A percentile compares a stretch with the other conserved stretches of the same genome.
Conservation (phyloP, 2,329 filamentous ascomycete genomes). For the Triangularia setosa region DNA sequence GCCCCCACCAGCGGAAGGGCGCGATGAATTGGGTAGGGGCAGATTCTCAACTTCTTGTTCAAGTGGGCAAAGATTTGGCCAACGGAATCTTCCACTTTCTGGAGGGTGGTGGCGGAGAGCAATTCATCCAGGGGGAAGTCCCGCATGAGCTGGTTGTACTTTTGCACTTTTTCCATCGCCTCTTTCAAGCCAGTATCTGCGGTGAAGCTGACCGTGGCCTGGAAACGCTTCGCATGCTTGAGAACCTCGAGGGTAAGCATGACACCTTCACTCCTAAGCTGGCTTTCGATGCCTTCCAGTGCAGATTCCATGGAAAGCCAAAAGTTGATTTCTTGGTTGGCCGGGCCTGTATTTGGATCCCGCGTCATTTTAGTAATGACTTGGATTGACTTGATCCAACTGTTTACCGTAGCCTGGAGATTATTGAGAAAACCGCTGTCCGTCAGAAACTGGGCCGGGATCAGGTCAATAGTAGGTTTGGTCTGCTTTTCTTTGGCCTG, state of each 20-base stretch:
- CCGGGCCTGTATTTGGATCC: conserved; percentile 71
- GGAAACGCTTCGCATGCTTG: conserved; percentile 95
- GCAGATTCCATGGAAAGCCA: conserved; percentile 97
- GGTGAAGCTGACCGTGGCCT: conserved; percentile 93
- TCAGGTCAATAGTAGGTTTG: conserved; percentile 72
- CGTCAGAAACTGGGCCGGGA: conserved; percentile 70
- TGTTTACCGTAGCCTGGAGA: conserved; percentile 88
- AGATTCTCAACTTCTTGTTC: conserved; percentile 97
- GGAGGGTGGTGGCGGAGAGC: conserved; percentile 81
- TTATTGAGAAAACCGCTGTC: conserved; percentile 93
- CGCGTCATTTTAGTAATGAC: conserved; percentile 91
- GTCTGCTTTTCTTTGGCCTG: conserved; percentile 64
- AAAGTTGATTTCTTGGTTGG: conserved; percentile 97
- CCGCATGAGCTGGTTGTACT: conserved; percentile 98
- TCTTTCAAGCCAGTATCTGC: conserved; percentile 96
- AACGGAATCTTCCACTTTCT: conserved; percentile 85
- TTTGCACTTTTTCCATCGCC: conserved; percentile 91
- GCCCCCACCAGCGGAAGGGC: conserved; percentile 93
- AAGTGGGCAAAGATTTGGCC: conserved; percentile 87
- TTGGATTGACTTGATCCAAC: conserved; percentile 98
- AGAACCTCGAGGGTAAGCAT: conserved; percentile 88
- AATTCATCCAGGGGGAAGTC: conserved; percentile 96
- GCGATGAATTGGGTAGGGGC: conserved; percentile 88
- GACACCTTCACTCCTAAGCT: conserved; percentile 85
- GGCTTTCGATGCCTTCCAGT: conserved; percentile 83